These are phyloP conservation scores for Vicia faba DNA, from an alignment of 306 rosid genomes.

Conservation along the genomic window DNA sequence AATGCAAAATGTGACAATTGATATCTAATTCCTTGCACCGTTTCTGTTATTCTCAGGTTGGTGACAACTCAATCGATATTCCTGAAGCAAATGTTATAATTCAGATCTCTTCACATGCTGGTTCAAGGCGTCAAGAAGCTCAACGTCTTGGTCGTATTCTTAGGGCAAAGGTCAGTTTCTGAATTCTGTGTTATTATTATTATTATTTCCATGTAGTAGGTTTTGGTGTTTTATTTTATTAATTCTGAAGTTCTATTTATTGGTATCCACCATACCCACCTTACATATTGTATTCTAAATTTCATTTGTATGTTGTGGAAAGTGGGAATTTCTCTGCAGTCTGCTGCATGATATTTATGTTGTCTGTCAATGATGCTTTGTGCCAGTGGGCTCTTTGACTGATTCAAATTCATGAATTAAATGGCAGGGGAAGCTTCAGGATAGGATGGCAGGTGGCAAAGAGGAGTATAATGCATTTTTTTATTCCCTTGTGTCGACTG, in stretches of 20 bases:
- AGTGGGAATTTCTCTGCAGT: constrained; percentile 21
- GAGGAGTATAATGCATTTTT: constrained; percentile 98
- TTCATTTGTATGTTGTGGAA: constrained; percentile 30
- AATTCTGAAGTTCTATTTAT: constrained; percentile 20
- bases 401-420: constrained; percentile 36
- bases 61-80: constrained; percentile 95
- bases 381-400: constrained; percentile 23
- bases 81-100: constrained; percentile 97
- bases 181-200: neutral
- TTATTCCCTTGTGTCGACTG: constrained; percentile 96
- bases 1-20: constrained; percentile 23
- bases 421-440: constrained; percentile 88
- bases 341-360: constrained; percentile 27
- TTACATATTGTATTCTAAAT: constrained; percentile 15
- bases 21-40: constrained; percentile 23
- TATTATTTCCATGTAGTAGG: constrained; percentile 9
- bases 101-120: constrained; percentile 99
- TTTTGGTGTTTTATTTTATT: constrained; percentile 15
- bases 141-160: constrained; percentile 99
- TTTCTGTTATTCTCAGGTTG: constrained; percentile 66
- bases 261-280: constrained; percentile 4
- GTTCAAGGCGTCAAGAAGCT: constrained; percentile 99
- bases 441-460: constrained; percentile 98
- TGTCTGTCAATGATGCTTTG: constrained; percentile 26
- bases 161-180: constrained; percentile 85